Percentiles rank a stretch among this genome's conserved stretches.
phyloP scores from a whole-genome alignment of 2,329 filamentous ascomycete genomes.

The Phaeoacremonium minimum region DNA sequence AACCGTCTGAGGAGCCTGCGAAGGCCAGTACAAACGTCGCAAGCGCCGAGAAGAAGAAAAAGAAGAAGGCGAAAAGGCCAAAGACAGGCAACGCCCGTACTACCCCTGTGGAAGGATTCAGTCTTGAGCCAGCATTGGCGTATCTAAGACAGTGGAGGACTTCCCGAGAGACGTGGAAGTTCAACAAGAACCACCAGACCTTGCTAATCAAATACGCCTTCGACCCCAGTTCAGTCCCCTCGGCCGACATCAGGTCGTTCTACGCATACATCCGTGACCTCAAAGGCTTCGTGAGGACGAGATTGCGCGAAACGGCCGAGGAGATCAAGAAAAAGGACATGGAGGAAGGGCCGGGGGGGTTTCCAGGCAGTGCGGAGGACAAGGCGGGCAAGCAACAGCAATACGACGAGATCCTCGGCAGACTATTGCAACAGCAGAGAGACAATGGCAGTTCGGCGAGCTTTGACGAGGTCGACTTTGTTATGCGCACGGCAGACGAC shows the following conservation, averaged over 20 bases:
- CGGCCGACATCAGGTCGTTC: constrained; percentile 64
- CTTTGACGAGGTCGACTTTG: constrained; percentile 49
- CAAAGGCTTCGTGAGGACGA: constrained; percentile 67
- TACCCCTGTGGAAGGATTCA: constrained; percentile 18
- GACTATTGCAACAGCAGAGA: constrained; percentile 34
- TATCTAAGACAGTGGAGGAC: constrained; percentile 76
- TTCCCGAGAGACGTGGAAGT: constrained; percentile 76
- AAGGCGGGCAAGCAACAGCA: constrained; percentile 47
- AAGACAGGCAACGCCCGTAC: constrained; percentile 19
- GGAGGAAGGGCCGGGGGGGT: constrained; percentile 40
- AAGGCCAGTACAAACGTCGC: constrained; percentile 14
- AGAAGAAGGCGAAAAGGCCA: constrained; percentile 27
- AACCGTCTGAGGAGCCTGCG: constrained; percentile 13
- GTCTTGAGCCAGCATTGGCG: constrained; percentile 60
- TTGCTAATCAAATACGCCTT: constrained; percentile 81
- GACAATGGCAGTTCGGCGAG: constrained; percentile 29
- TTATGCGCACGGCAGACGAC: constrained; percentile 43
- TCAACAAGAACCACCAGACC: constrained; percentile 90
- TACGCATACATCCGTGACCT: constrained; percentile 76
- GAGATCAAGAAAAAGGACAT: constrained; percentile 55
- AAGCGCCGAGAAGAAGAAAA: constrained; percentile 26
- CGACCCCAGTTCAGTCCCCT: constrained; percentile 65
- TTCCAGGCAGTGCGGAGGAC: constrained; percentile 44
- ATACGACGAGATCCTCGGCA: constrained; percentile 52
- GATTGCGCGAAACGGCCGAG: constrained; percentile 63